phyloP scores from a whole-genome alignment of 2,329 filamentous ascomycete species.

The Neonectria punicea region DNA sequence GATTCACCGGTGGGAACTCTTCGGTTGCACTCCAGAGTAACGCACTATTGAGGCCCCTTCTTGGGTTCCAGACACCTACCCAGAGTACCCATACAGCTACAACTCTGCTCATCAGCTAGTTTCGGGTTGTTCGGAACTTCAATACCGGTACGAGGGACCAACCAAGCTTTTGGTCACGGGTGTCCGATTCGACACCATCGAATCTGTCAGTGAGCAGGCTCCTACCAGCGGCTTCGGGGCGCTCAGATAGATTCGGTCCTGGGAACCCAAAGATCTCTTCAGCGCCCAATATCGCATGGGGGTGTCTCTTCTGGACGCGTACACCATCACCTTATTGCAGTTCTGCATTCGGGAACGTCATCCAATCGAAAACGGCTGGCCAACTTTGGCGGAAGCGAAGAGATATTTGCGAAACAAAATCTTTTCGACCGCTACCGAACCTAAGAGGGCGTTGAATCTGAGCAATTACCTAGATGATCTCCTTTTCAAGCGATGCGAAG shows the following conservation, averaged over 20 bases:
- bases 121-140: background rate
- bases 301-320: slow-evolving; percentile 11
- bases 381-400: slow-evolving; percentile 8
- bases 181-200: slow-evolving; percentile 1
- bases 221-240: background rate
- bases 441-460: background rate
- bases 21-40: background rate
- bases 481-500: background rate
- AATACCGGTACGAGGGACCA: background rate
- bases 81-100: background rate
- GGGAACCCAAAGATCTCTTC: slow-evolving; percentile 8
- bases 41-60: background rate
- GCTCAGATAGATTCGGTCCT: slow-evolving; percentile 7
- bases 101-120: background rate
- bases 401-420: background rate
- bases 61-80: slow-evolving; percentile 9
- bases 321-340: slow-evolving; percentile 8
- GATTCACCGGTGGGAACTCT: slow-evolving; percentile 13
- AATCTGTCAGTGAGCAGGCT: background rate
- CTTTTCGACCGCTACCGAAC: background rate
- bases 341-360: slow-evolving; percentile 2
- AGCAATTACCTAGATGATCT: background rate
- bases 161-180: background rate
- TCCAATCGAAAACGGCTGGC: slow-evolving; percentile 6
- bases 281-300: background rate